Conservation (phyloP, 2,329 filamentous ascomycete species). For the Cladosporium cucumerinum region DNA sequence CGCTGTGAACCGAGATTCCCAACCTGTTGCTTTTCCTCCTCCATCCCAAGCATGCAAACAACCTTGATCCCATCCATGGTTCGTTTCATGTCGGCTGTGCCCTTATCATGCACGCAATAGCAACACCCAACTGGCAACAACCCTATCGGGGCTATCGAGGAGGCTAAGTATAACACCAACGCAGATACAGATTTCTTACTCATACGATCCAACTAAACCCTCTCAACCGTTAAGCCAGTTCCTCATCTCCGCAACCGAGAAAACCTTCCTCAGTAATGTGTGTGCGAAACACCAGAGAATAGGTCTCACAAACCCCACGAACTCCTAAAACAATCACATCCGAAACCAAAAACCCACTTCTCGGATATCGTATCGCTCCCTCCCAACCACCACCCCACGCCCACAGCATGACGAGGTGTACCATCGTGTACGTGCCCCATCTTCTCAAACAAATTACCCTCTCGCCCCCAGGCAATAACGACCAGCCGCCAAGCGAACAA, state of each 20-base stretch:
- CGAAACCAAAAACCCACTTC: not conserved
- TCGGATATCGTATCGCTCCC: not conserved
- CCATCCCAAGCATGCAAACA: not conserved
- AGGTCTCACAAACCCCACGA: not conserved
- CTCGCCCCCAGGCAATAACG: not conserved
- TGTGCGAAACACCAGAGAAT: not conserved
- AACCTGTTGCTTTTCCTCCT: not conserved
- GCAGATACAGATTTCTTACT: not conserved
- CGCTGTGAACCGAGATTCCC: conserved; percentile 10
- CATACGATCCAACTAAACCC: not conserved
- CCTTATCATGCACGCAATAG: conserved; percentile 14
- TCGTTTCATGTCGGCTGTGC: conserved; percentile 2
- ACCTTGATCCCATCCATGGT: not conserved
- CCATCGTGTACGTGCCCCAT: not conserved
- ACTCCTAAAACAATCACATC: not conserved
- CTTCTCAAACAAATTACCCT: not conserved
- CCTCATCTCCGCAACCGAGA: conserved; percentile 12
- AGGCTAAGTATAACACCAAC: not conserved
- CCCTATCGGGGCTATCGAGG: not conserved
- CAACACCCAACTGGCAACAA: not conserved
- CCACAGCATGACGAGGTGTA: not conserved
- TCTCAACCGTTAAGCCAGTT: conserved; percentile 1
- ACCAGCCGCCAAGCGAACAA: not conserved
- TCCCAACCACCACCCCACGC: not conserved
- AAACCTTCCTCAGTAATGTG: not conserved